phyloP scores from a whole-genome alignment of 331 rosid species.

The Cydonia oblonga region DNA sequence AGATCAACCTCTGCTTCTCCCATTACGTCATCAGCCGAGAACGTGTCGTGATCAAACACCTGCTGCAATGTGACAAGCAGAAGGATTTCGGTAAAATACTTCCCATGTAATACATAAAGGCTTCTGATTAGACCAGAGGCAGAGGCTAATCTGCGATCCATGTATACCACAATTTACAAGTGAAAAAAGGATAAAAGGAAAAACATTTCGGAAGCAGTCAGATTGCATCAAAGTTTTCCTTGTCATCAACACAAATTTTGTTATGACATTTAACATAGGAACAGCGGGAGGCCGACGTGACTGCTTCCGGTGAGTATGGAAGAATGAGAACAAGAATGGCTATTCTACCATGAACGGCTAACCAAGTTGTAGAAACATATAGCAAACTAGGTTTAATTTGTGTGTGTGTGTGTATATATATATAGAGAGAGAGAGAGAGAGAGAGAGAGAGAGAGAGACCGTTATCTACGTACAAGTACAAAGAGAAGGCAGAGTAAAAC shows the following conservation, averaged over 20 bases:
- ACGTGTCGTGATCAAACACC: conserved; percentile 72
- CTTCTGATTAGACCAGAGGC: not conserved
- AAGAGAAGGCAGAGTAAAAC: too few species aligned
- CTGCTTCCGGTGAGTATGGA: not conserved
- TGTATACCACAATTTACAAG: not conserved
- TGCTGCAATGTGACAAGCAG: conserved; percentile 37
- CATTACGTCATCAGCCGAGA: conserved; percentile 88
- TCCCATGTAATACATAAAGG: not conserved
- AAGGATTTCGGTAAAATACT: not conserved
- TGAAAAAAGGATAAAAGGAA: not conserved
- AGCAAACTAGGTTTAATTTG: too few species aligned
- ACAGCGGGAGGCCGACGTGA: not conserved
- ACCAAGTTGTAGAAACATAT: too few species aligned
- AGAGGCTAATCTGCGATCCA: not conserved
- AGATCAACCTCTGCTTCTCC: conserved; percentile 94
- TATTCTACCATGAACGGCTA: too few species aligned
- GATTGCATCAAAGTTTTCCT: not conserved
- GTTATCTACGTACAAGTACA: too few species aligned
- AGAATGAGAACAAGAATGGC: too few species aligned
- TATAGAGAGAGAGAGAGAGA: too few species aligned
- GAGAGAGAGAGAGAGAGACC: too few species aligned
- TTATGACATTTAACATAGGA: not conserved
- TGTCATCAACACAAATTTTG: not conserved
- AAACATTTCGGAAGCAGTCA: not conserved
- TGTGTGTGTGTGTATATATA: too few species aligned